Base-by-base conservation (phyloP, 148 eudicot species). In the Fagopyrum homotropicum region DNA sequence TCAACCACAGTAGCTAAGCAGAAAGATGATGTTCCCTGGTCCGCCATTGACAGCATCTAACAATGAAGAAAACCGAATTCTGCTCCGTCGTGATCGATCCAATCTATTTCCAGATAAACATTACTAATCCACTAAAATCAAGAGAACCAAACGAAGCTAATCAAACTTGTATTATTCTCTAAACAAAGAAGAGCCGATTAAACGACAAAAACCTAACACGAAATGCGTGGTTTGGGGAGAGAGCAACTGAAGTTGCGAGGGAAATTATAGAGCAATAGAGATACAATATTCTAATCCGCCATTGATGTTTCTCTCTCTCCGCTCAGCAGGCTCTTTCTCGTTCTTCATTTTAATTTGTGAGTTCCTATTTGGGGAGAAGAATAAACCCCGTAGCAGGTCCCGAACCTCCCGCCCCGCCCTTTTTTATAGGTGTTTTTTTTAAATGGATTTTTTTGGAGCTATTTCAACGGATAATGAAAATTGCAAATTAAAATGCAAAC, bases 1-100 rank as follows among this genome's bases (percentile, higher is more conserved):
- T 88, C 97, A 75, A 89, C 88, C 72, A 93, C 81, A 52, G 93
- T 82, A 17, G 80, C 84, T 66, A 88, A 79, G 26, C 90, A 81
- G 48, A 87, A 82, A 76, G 85, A 79, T 75, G 85, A 30, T 72
- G 75, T 77, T 43, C 89, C 88, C 49, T 88, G 90, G 49, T 77
- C 78, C 73, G 82, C 85, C 91, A 87, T 83, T 78, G 83, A 76
- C 2, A 75, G 74, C 84, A 83, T 84, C 75, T 66, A 66, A 81
- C 81, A 16, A 72, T 75, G 68, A 51, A 52, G 57, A 57, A 64
- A 82, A 73, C 51, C 60, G 80, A 9, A 82, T 43, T 82, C 63
- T 57, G 22, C 1, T 22, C 35, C 63, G 35, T 57, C 40, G 29
- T 6, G 69, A 63, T 63, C 45, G 17, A 12, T 63, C 4, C 45